Evolutionary conservation across 176 grass and related monocot species (phyloP).

Genomic region (Avena atlantica): DNA sequence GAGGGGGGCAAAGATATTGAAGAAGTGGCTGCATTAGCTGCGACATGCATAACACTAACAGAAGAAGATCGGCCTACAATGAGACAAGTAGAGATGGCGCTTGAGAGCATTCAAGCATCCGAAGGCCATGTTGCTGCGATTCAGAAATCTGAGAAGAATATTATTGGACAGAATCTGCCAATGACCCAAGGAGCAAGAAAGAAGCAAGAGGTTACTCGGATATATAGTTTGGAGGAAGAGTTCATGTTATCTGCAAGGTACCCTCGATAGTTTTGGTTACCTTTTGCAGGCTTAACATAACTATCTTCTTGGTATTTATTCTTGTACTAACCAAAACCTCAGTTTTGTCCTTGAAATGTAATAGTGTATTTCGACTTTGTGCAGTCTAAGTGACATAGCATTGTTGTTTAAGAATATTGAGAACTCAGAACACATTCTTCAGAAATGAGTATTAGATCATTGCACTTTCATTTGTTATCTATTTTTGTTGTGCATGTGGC

Average conservation of each 20-base stretch:
- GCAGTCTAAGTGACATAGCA: background rate
- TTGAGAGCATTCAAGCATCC: slow-evolving; percentile 1
- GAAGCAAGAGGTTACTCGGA: background rate
- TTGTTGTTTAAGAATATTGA: background rate
- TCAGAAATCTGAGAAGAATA: background rate
- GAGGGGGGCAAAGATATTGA: background rate
- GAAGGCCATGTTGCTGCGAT: background rate
- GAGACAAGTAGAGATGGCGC: slow-evolving; percentile 4
- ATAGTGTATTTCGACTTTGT: background rate
- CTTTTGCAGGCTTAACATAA: background rate
- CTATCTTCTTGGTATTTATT: too few species aligned
- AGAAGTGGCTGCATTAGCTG: slow-evolving; percentile 9
- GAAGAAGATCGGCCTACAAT: slow-evolving; percentile 4
- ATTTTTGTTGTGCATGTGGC: too few species aligned
- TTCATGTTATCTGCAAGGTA: slow-evolving; percentile 19
- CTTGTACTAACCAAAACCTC: background rate
- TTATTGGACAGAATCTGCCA: background rate
- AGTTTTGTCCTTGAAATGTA: background rate
- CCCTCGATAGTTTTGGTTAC: background rate
- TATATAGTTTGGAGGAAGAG: slow-evolving; percentile 15
- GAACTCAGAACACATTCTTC: background rate
- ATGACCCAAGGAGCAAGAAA: background rate
- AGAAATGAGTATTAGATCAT: too few species aligned
- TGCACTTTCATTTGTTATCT: too few species aligned
- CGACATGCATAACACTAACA: slow-evolving; percentile 1